phyloP scores from a whole-genome alignment of 1,284 basidiomycete species.

The Xerocomus minutiporus region DNA sequence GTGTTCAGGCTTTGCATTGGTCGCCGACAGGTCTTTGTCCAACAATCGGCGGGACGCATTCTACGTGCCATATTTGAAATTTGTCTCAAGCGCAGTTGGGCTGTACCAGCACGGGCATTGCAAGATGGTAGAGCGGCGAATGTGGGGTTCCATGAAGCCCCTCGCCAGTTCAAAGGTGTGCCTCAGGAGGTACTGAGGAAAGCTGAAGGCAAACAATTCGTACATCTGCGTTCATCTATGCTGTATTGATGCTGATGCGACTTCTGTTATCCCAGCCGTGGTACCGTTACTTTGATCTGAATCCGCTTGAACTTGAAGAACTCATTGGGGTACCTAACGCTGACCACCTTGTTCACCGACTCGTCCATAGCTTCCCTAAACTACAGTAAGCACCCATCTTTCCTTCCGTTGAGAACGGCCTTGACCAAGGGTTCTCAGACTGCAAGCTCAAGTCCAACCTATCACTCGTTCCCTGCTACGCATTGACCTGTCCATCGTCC shows the following conservation, averaged over 20 bases:
- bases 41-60: conserved; percentile 91
- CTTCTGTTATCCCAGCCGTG: conserved; percentile 58
- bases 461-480: conserved; percentile 86
- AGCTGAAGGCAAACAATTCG: conserved; percentile 97
- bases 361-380: conserved; percentile 96
- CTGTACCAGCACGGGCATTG: conserved; percentile 90
- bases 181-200: conserved; percentile 86
- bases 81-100: conserved; percentile 98
- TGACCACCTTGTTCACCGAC: conserved; percentile 86
- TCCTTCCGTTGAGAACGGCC: background rate
- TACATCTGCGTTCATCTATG: conserved; percentile 43
- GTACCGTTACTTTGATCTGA: conserved; percentile 92
- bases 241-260: conserved; percentile 1
- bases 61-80: conserved; percentile 98
- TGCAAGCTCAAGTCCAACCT: conserved; percentile 92
- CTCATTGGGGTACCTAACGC: conserved; percentile 93
- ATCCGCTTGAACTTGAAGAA: conserved; percentile 86
- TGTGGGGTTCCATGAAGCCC: conserved; percentile 98
- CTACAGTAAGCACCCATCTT: conserved; percentile 60
- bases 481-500: conserved; percentile 86
- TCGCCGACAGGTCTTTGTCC: conserved; percentile 97
- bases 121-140: conserved; percentile 93
- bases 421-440: conserved; percentile 36
- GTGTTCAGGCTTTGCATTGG: conserved; percentile 77
- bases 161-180: conserved; percentile 89